A percentile compares a stretch with the other conserved stretches of the same genome.
Evolutionary conservation across 192 early-diverging fungal genomes (phyloP).

Genomic region (Backusella circina): DNA sequence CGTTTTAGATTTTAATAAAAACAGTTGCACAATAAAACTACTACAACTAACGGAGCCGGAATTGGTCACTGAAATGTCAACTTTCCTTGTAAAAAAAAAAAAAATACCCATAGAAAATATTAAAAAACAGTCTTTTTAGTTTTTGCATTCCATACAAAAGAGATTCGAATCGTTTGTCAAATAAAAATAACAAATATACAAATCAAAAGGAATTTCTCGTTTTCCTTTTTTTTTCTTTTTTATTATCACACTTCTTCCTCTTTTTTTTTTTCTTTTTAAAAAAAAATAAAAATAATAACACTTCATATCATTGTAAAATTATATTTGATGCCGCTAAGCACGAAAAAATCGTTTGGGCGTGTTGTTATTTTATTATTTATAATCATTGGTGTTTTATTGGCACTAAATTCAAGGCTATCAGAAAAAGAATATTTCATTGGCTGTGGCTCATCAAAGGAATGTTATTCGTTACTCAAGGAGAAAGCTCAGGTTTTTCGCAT

Average conservation of each 20-base stretch:
- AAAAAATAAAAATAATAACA: not conserved
- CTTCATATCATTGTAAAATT: not conserved
- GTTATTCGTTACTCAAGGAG: not conserved
- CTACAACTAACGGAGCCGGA: not conserved
- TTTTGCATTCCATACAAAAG: not conserved
- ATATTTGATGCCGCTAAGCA: not conserved
- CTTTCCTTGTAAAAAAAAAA: not conserved
- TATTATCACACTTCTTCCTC: no score
- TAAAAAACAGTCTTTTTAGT: not conserved
- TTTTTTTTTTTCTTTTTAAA: not conserved
- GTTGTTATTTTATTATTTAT: not conserved
- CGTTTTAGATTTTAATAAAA: slow-evolving; percentile 4
- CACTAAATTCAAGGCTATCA: not conserved
- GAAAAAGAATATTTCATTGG: not conserved
- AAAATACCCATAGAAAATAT: not conserved
- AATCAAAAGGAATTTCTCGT: not conserved
- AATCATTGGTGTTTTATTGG: not conserved
- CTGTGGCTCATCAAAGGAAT: not conserved
- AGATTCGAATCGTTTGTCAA: not conserved
- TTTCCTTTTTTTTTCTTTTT: not conserved
- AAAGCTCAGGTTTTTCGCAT: not conserved
- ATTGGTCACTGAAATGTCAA: not conserved
- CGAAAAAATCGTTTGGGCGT: not conserved
- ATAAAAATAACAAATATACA: not conserved
- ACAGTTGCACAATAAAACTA: slow-evolving; percentile 1